Conservation (phyloP, 1,284 basidiomycete species). For the Singerocomus inundabilis region DNA sequence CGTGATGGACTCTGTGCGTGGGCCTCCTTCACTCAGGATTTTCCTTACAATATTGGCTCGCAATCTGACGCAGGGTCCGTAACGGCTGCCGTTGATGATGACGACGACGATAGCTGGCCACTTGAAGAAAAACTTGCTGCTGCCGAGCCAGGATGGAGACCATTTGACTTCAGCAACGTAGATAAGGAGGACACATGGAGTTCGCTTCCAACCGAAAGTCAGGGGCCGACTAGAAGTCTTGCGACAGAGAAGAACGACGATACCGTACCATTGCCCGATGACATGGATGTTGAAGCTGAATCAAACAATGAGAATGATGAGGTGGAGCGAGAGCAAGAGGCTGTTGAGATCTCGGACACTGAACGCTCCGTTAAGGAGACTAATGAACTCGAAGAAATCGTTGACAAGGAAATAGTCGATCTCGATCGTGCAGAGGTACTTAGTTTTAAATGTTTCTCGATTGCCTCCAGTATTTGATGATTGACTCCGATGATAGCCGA, state of each 20-base stretch:
- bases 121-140: conserved; percentile 59
- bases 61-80: conserved; percentile 32
- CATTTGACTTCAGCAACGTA: conserved; percentile 39
- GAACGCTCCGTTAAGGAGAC: conserved; percentile 34
- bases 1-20: conserved; percentile 46
- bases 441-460: background rate
- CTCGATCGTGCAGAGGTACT: conserved; percentile 42
- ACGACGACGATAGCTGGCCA: conserved; percentile 73
- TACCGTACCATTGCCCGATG: conserved; percentile 14
- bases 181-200: conserved; percentile 71
- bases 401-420: conserved; percentile 39
- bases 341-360: conserved; percentile 29
- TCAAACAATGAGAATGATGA: conserved; percentile 11
- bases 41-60: conserved; percentile 44
- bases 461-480: background rate
- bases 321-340: conserved; percentile 36
- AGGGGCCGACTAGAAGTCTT: conserved; percentile 34
- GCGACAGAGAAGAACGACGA: conserved; percentile 13
- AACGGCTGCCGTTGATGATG: conserved; percentile 54
- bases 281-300: conserved; percentile 3
- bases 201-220: conserved; percentile 56
- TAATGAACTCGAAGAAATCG: conserved; percentile 42
- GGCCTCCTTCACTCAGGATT: conserved; percentile 60
- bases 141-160: conserved; percentile 55
- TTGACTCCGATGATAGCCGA: conserved; percentile 14